These are phyloP conservation scores for Laburnicola sp. DNA, from an alignment of 2,329 filamentous ascomycete genomes.

Conservation along the genomic window DNA sequence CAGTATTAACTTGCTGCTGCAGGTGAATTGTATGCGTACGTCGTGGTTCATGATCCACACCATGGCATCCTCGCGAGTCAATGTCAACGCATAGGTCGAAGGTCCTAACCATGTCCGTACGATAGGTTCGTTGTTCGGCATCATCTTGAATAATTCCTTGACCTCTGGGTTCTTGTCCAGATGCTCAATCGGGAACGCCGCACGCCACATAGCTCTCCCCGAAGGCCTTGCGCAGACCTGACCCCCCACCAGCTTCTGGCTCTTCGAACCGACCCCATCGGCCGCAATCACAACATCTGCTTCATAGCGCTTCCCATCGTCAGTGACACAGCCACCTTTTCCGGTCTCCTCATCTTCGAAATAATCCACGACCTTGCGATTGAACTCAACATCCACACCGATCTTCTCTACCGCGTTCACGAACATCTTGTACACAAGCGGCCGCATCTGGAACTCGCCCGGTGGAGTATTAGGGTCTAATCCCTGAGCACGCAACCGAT, in stretches of 20 bases:
- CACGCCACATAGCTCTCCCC: conserved; percentile 47
- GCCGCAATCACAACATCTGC: conserved; percentile 48
- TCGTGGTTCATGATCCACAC: conserved; percentile 57
- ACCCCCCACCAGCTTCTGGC: conserved; percentile 50
- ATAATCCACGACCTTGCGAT: conserved; percentile 49
- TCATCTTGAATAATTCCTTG: conserved; percentile 52
- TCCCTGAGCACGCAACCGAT: conserved; percentile 52
- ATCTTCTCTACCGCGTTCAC: conserved; percentile 53
- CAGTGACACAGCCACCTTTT: conserved; percentile 40
- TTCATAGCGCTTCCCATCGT: conserved; percentile 48
- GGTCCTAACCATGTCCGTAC: conserved; percentile 52
- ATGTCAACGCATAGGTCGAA: conserved; percentile 50
- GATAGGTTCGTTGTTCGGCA: conserved; percentile 48
- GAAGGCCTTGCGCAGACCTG: conserved; percentile 48
- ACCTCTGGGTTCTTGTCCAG: conserved; percentile 52
- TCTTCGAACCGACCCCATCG: conserved; percentile 51
- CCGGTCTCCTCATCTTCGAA: conserved; percentile 48
- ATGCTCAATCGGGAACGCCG: conserved; percentile 48
- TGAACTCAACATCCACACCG: conserved; percentile 50
- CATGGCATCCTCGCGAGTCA: conserved; percentile 52
- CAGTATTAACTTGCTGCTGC: conserved; percentile 4
- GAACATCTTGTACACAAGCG: conserved; percentile 60
- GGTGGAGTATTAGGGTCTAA: conserved; percentile 55
- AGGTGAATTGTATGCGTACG: conserved; percentile 24
- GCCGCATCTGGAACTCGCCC: conserved; percentile 60